phyloP scores from a whole-genome alignment of 305 asterid species.

The Fraxinus velutina region DNA sequence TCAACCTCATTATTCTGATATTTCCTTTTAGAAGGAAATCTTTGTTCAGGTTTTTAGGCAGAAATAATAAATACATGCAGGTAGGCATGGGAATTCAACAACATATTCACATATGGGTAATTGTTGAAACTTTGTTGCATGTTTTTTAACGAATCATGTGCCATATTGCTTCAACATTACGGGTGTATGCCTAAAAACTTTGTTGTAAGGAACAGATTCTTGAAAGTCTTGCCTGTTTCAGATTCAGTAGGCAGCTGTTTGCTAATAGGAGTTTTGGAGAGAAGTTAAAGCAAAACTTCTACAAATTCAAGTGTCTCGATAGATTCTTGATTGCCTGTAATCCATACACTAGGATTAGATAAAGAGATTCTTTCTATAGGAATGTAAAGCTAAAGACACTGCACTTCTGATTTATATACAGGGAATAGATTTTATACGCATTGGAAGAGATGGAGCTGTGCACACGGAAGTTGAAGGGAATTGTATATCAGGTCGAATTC shows the following conservation, averaged over 20 bases:
- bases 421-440: slow-evolving; percentile 86
- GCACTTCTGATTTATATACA: slow-evolving; percentile 26
- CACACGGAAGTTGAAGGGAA: slow-evolving; percentile 72
- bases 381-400: background rate
- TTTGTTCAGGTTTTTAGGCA: background rate
- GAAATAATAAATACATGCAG: background rate
- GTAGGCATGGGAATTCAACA: background rate
- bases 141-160: background rate
- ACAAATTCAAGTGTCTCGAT: background rate
- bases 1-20: background rate
- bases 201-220: background rate
- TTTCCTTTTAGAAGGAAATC: slow-evolving; percentile 4
- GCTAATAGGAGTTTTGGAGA: background rate
- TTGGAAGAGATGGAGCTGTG: slow-evolving; percentile 84
- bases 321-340: background rate
- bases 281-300: background rate
- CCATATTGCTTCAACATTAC: background rate
- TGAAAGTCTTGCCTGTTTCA: background rate
- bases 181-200: background rate
- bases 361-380: background rate
- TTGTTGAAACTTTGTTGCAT: background rate
- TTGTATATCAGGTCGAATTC: slow-evolving; percentile 70
- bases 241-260: background rate
- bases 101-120: background rate
- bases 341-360: background rate